Percentiles rank a stretch among this genome's conserved stretches.
phyloP scores from a whole-genome alignment of 1,284 basidiomycete species.

The Ceratobasidium sp. region DNA sequence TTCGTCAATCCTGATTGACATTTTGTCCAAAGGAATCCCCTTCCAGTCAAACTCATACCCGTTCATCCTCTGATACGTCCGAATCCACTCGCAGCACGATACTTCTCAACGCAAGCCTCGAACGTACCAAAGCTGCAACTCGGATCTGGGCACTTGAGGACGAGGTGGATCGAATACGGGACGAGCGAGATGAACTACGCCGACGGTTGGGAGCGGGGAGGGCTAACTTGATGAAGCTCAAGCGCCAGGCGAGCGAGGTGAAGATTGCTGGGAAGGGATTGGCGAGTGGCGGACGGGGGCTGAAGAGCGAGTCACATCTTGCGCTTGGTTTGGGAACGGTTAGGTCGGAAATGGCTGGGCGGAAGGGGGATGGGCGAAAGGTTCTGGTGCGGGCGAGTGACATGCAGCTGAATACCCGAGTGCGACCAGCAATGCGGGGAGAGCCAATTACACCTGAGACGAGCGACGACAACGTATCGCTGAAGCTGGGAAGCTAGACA shows the following conservation, averaged over 20 bases:
- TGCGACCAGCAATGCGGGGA: constrained; percentile 24
- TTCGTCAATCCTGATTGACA: neutral
- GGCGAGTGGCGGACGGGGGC: constrained; percentile 6
- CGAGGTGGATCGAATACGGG: constrained; percentile 40
- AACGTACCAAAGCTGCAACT: constrained; percentile 38
- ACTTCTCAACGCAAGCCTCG: constrained; percentile 18
- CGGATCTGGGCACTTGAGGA: constrained; percentile 42
- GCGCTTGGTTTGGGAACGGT: neutral
- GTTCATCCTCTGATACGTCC: neutral
- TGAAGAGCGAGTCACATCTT: constrained; percentile 37
- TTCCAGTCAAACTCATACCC: constrained; percentile 20
- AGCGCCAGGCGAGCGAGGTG: constrained; percentile 36
- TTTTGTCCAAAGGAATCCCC: neutral
- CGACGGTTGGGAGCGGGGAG: constrained; percentile 20
- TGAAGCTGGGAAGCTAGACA: constrained; percentile 4
- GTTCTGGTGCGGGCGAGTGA: constrained; percentile 12
- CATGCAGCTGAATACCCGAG: constrained; percentile 27
- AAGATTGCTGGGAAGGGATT: neutral
- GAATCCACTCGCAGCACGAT: neutral
- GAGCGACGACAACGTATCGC: constrained; percentile 34
- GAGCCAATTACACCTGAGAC: constrained; percentile 43
- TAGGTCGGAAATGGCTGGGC: neutral
- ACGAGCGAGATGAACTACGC: constrained; percentile 34
- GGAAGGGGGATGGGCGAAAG: neutral
- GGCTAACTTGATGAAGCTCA: constrained; percentile 34